Evolutionary conservation across 768 basidiomycete genomes (phyloP).

Genomic region (Amanita pallidorosea): DNA sequence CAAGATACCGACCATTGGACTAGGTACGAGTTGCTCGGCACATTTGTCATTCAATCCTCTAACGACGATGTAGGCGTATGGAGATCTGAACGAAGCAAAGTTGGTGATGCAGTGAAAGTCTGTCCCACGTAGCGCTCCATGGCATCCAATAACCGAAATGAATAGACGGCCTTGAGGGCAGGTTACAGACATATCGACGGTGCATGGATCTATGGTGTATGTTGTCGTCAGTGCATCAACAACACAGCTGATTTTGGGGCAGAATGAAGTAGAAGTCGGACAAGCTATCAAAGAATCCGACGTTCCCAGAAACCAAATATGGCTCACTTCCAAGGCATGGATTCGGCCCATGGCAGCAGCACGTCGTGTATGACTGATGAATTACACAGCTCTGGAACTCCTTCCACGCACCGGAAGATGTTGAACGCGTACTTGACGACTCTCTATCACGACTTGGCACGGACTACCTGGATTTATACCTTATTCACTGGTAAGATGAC

Average conservation of each 20-base stretch:
- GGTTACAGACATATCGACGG: conserved; percentile 70
- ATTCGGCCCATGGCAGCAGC: background rate
- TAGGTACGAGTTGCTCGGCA: conserved; percentile 29
- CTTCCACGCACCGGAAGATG: conserved; percentile 65
- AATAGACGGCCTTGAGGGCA: conserved; percentile 42
- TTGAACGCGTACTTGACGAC: conserved; percentile 58
- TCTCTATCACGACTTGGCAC: conserved; percentile 49
- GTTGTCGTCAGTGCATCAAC: conserved; percentile 9
- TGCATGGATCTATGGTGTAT: conserved; percentile 58
- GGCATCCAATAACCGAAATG: background rate
- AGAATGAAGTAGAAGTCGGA: conserved; percentile 68
- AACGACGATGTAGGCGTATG: conserved; percentile 39
- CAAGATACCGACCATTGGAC: conserved; percentile 55
- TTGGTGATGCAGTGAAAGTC: conserved; percentile 59
- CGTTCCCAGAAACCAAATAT: conserved; percentile 52
- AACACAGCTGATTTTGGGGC: background rate
- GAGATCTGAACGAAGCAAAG: conserved; percentile 45
- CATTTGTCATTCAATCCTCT: background rate
- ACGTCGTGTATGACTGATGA: background rate
- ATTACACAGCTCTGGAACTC: conserved; percentile 47
- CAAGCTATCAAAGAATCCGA: conserved; percentile 46
- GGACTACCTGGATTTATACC: conserved; percentile 69
- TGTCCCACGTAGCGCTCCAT: background rate
- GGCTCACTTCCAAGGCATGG: conserved; percentile 52
- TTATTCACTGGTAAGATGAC: conserved; percentile 60